A percentile compares a stretch with the other conserved stretches of the same genome.
Evolutionary conservation across 108 stramenopile species (phyloP).

Genomic region (Phaeodactylum tricornutum): DNA sequence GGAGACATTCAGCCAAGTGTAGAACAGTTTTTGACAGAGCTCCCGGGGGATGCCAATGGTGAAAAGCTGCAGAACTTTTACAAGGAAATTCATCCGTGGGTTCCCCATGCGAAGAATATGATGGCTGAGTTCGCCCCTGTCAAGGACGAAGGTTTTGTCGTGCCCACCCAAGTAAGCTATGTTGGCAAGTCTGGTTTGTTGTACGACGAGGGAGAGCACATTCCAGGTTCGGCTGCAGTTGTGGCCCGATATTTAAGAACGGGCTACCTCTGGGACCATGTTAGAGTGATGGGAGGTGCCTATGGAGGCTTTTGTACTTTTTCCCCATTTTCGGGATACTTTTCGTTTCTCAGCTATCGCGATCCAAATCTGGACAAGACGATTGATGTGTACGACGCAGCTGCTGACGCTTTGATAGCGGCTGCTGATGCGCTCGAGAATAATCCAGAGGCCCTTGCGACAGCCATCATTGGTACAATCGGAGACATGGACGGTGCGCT

Average conservation of each 20-base stretch:
- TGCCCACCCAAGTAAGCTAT: conserved; percentile 92
- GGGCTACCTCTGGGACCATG: conserved; percentile 87
- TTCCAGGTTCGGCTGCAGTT: conserved; percentile 70
- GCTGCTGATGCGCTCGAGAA: conserved; percentile 72
- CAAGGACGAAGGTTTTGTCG: conserved; percentile 87
- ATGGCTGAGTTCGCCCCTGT: conserved; percentile 55
- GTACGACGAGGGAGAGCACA: conserved; percentile 73
- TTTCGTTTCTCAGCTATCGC: conserved; percentile 88
- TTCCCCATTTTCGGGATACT: conserved; percentile 64
- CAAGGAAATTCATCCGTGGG: conserved; percentile 67
- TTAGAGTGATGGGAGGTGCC: conserved; percentile 92
- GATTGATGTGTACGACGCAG: conserved; percentile 88
- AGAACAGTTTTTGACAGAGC: conserved; percentile 49
- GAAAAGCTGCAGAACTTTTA: conserved; percentile 64
- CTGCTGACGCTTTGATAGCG: conserved; percentile 66
- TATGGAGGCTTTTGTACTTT: conserved; percentile 95
- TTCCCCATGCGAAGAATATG: conserved; percentile 54
- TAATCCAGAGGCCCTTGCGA: conserved; percentile 69
- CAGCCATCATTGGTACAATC: conserved; percentile 85
- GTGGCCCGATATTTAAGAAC: conserved; percentile 77
- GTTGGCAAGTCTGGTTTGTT: conserved; percentile 87
- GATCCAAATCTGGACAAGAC: conserved; percentile 93
- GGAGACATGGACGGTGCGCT: conserved; percentile 94
- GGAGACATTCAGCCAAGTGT: conserved; percentile 57
- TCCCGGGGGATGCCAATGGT: conserved; percentile 62